phyloP scores from a whole-genome alignment of 495 filamentous ascomycete genomes.

The Neurospora discreta region DNA sequence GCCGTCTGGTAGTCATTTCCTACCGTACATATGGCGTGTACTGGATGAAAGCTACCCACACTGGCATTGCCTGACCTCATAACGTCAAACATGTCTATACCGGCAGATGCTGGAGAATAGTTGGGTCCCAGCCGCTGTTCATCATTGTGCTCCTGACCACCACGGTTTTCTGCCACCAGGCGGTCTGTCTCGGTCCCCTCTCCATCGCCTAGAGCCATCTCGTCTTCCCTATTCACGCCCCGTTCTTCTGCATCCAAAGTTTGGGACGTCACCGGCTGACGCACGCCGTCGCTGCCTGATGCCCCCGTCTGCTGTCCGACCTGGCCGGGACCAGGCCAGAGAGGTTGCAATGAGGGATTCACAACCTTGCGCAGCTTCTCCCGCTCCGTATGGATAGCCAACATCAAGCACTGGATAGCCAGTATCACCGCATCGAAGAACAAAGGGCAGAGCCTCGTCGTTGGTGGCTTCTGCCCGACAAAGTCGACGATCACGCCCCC shows the following conservation, averaged over 20 bases:
- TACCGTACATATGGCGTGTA: slow-evolving; percentile 53
- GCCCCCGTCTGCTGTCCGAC: neutral
- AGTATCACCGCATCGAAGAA: slow-evolving; percentile 55
- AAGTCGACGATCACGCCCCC: slow-evolving; percentile 78
- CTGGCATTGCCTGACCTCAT: slow-evolving; percentile 59
- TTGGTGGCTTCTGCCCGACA: slow-evolving; percentile 70
- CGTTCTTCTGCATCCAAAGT: slow-evolving; percentile 76
- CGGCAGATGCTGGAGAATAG: slow-evolving; percentile 33
- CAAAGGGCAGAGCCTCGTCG: slow-evolving; percentile 52
- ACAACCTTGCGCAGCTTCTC: slow-evolving; percentile 41
- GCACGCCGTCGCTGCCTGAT: slow-evolving; percentile 3
- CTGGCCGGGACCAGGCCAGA: neutral
- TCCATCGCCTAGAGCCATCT: slow-evolving; percentile 22
- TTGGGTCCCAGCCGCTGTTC: slow-evolving; percentile 33
- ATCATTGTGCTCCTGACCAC: slow-evolving; percentile 10
- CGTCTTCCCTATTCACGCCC: slow-evolving; percentile 48
- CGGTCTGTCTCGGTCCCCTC: slow-evolving; percentile 42
- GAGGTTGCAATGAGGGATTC: slow-evolving; percentile 17
- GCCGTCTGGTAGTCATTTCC: slow-evolving; percentile 43
- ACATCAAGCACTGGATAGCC: slow-evolving; percentile 59
- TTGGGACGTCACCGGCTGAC: slow-evolving; percentile 31
- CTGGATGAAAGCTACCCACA: slow-evolving; percentile 57
- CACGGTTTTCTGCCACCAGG: slow-evolving; percentile 11
- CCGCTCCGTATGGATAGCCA: slow-evolving; percentile 60
- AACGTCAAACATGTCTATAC: slow-evolving; percentile 38